Percentiles rank a stretch among this genome's conserved stretches.
phyloP scores from a whole-genome alignment of 306 rosid genomes.

The Gleditsia sinensis region DNA sequence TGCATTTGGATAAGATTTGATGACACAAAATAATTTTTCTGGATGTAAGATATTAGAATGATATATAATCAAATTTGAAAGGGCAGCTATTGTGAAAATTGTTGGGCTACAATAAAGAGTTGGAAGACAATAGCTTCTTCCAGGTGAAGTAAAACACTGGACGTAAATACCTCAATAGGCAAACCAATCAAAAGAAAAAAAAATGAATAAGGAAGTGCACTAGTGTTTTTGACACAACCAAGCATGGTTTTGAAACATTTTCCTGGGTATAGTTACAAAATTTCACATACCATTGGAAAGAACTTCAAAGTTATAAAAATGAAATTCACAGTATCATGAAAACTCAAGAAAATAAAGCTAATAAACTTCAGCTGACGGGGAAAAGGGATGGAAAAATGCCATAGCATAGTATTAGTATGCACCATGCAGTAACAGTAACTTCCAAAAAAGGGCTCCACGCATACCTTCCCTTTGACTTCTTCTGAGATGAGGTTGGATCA shows the following conservation, averaged over 20 bases:
- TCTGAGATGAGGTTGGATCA: slow-evolving; percentile 72
- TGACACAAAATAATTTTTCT: no score
- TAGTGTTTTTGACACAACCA: neutral
- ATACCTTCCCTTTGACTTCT: slow-evolving; percentile 84
- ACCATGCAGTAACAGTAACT: slow-evolving; percentile 7
- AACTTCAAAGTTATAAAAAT: slow-evolving; percentile 8
- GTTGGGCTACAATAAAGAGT: neutral
- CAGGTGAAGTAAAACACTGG: slow-evolving; percentile 2
- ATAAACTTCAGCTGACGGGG: neutral
- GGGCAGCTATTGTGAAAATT: neutral
- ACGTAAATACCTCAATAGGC: neutral
- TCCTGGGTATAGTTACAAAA: neutral
- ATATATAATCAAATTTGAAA: neutral
- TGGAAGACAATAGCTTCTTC: slow-evolving; percentile 4
- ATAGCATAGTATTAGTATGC: neutral
- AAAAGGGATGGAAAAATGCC: neutral
- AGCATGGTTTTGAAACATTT: neutral
- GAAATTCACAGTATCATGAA: neutral
- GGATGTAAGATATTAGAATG: neutral
- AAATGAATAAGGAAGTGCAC: no score
- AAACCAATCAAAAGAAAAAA: neutral
- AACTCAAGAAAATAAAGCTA: neutral
- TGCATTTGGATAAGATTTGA: neutral
- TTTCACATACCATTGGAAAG: neutral
- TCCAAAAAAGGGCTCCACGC: neutral